Base-by-base conservation (phyloP, 1,139 yeast species). In the Kluyveromyces sp. region DNA sequence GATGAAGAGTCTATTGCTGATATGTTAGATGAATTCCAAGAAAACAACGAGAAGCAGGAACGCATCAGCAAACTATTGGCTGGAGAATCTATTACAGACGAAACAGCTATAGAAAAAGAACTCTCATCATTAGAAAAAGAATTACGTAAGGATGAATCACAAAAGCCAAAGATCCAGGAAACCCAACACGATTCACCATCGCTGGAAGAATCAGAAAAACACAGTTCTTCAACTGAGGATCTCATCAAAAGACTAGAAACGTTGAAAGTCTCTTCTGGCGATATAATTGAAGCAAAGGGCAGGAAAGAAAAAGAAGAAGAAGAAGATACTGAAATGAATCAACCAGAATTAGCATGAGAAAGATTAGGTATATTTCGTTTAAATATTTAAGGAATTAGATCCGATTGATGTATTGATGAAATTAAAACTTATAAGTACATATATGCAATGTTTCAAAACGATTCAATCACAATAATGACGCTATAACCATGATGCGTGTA, bases 11-110 rank as follows among this genome's bases (percentile, higher is more conserved):
- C 69, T 54, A 37, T 70, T 63, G 66, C 65, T 51, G 52, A 64
- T 52, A 54, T 67, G 4, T 64, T 73, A 50, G 64, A 64, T 30
- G 75, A 72, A 21, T 54, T 78, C 3, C 69, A 70, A 27, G 74
- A 70, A 5, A 72, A 73, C 45, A 65, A 70, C 29, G 62, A 56
- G 0, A 61, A 61, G 10, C 57, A 67, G 3, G 66, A 69, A 42
- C 66, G 65, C 43, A 61, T 77, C 4, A 55, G 69, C 3, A 67
- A 69, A 4, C 67, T 69, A 1, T 55, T 78, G 46, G 50, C 53
- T 29, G 54, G 51, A 26, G 52, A 53, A 30, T 34, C 45, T 1
- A 48, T 43, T 8, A 51, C 53, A 3, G 61, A 57, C 15, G 67
- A 67, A 26, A 65, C 58, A 10, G 72, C 68, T 4, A 53, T 72